Percentiles rank a stretch among this genome's conserved stretches.
Conservation (phyloP, 1,139 yeast species). For the Kazachstania sp. region DNA sequence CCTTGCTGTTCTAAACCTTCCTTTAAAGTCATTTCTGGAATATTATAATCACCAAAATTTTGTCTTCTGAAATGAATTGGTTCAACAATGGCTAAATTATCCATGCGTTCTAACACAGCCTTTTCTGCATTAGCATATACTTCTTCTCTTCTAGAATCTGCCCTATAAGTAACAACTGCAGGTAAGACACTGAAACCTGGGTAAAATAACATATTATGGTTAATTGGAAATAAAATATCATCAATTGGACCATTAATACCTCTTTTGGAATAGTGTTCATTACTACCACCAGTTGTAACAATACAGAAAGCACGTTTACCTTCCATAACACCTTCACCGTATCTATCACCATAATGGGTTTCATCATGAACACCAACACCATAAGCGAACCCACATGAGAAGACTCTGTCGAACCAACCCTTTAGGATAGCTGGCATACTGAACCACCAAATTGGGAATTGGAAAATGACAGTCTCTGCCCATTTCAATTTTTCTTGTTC, state of each 20-base stretch:
- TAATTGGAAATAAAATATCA: slow-evolving; percentile 21
- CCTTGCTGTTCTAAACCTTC: slow-evolving; percentile 13
- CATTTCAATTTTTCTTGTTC: slow-evolving; percentile 22
- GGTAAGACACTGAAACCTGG: slow-evolving; percentile 21
- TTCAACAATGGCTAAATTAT: slow-evolving; percentile 7
- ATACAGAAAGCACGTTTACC: slow-evolving; percentile 22
- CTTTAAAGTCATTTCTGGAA: slow-evolving; percentile 10
- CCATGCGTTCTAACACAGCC: slow-evolving; percentile 8
- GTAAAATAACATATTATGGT: slow-evolving; percentile 19
- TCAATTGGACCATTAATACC: slow-evolving; percentile 24
- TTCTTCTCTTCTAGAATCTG: slow-evolving; percentile 9
- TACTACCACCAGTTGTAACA: slow-evolving; percentile 18
- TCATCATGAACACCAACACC: slow-evolving; percentile 13
- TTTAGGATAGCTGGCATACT: slow-evolving; percentile 25
- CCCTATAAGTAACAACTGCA: slow-evolving; percentile 13
- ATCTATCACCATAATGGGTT: slow-evolving; percentile 12
- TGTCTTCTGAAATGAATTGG: slow-evolving; percentile 19
- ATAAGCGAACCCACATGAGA: slow-evolving; percentile 19
- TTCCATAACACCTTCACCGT: slow-evolving; percentile 18
- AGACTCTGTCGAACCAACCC: slow-evolving; percentile 27
- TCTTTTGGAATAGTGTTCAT: slow-evolving; percentile 12
- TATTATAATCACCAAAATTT: slow-evolving; percentile 19
- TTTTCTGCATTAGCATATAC: slow-evolving; percentile 5
- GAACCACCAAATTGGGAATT: slow-evolving; percentile 28
- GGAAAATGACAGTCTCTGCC: slow-evolving; percentile 27